Evolutionary conservation across 805 yeast genomes (phyloP).

Genomic region (Candida andamanensis): DNA sequence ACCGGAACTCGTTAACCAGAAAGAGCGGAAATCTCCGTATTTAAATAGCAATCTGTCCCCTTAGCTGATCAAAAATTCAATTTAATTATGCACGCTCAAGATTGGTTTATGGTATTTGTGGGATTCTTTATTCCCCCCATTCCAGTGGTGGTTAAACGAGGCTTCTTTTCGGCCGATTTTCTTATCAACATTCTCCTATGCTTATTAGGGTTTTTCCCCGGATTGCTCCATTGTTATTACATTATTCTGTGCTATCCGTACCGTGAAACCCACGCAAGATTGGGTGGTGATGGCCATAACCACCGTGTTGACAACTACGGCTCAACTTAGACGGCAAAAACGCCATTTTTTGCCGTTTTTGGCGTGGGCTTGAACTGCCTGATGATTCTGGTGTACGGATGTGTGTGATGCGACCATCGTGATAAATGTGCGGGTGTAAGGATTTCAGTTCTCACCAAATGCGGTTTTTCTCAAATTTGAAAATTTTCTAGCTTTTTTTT

Average conservation of each 20-base stretch:
- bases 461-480: too few species aligned
- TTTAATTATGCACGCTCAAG: constrained; percentile 37
- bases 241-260: constrained; percentile 70
- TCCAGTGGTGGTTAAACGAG: constrained; percentile 71
- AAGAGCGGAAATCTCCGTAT: too few species aligned
- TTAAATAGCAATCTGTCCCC: background rate
- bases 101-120: constrained; percentile 61
- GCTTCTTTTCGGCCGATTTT: constrained; percentile 65
- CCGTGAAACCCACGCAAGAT: constrained; percentile 20
- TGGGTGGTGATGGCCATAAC: constrained; percentile 29
- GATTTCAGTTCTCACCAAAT: too few species aligned
- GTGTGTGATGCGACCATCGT: too few species aligned
- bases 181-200: constrained; percentile 68
- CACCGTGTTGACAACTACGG: constrained; percentile 14
- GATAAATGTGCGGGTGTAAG: background rate
- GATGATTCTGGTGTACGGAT: too few species aligned
- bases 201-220: constrained; percentile 70
- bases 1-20: too few species aligned
- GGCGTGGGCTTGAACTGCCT: too few species aligned
- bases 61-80: background rate
- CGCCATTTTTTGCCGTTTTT: too few species aligned
- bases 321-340: too few species aligned
- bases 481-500: too few species aligned
- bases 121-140: constrained; percentile 74
- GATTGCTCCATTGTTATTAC: constrained; percentile 72